Evolutionary conservation across 2,329 filamentous ascomycete species (phyloP).

Genomic region (Alternaria dauci): DNA sequence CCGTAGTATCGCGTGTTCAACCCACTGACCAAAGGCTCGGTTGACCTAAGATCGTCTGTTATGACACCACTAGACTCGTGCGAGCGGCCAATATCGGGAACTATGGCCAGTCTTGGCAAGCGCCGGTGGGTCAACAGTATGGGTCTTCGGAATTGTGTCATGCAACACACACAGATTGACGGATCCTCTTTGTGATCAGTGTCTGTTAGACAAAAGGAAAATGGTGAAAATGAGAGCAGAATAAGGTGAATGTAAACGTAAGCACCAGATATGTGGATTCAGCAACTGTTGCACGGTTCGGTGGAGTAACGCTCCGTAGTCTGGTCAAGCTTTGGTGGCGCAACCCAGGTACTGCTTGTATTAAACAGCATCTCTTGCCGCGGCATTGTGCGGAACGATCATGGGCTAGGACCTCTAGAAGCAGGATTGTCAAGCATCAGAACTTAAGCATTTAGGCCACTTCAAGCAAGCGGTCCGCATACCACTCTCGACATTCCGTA

Average conservation of each 20-base stretch:
- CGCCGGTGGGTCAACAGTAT: neutral
- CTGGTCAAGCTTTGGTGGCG: neutral
- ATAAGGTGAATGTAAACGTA: neutral
- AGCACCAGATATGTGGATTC: neutral
- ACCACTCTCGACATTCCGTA: neutral
- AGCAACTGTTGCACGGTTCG: neutral
- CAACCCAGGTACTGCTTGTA: neutral
- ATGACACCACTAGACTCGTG: neutral
- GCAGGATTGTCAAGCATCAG: neutral
- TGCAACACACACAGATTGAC: neutral
- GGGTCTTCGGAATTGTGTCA: neutral
- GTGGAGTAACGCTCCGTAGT: neutral
- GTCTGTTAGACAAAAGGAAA: neutral
- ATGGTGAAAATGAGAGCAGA: neutral
- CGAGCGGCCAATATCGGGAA: constrained; percentile 1
- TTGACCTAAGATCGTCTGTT: neutral
- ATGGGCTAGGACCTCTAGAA: neutral
- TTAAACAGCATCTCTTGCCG: neutral
- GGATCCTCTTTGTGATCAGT: neutral
- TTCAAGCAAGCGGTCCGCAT: neutral
- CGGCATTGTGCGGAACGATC: neutral
- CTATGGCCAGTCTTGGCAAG: neutral
- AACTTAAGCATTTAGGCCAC: neutral
- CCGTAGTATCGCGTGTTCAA: neutral
- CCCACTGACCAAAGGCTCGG: neutral